Conservation (phyloP, 306 rosid species). For the Lagenaria siceraria region DNA sequence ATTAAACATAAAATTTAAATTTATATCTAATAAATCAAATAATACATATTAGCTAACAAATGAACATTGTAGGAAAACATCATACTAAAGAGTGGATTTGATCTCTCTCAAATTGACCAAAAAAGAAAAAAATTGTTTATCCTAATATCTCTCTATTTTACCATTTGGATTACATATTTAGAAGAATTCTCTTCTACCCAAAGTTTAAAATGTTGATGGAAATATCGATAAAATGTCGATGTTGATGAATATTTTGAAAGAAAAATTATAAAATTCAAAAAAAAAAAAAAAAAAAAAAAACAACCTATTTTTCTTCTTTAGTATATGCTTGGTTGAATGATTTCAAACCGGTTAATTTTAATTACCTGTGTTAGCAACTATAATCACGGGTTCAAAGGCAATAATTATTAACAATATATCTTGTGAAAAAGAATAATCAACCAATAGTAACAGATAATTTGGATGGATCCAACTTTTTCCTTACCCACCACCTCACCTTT, state of each 20-base stretch:
- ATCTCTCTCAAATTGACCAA: too few relatives aligned
- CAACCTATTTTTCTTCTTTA: neutral
- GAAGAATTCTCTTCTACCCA: too few relatives aligned
- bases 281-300: too few relatives aligned
- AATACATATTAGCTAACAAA: neutral
- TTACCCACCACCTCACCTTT: neutral
- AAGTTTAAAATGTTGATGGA: too few relatives aligned
- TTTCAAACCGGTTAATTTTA: neutral
- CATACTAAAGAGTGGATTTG: neutral
- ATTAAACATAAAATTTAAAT: too few relatives aligned
- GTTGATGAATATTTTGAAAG: too few relatives aligned
- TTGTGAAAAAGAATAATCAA: neutral
- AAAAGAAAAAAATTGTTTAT: too few relatives aligned
- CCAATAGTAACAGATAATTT: neutral
- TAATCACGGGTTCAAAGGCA: neutral
- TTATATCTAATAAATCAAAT: too few relatives aligned
- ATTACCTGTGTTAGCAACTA: neutral
- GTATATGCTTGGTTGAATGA: neutral
- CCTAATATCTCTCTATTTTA: neutral
- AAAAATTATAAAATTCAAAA: too few relatives aligned
- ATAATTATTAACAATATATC: neutral
- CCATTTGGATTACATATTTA: neutral
- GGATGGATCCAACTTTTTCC: neutral
- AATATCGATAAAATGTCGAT: too few relatives aligned
- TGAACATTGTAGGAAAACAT: neutral